These are phyloP conservation scores for Pythium biforme DNA, from an alignment of 352 stramenopile genomes.

Conservation along the genomic window DNA sequence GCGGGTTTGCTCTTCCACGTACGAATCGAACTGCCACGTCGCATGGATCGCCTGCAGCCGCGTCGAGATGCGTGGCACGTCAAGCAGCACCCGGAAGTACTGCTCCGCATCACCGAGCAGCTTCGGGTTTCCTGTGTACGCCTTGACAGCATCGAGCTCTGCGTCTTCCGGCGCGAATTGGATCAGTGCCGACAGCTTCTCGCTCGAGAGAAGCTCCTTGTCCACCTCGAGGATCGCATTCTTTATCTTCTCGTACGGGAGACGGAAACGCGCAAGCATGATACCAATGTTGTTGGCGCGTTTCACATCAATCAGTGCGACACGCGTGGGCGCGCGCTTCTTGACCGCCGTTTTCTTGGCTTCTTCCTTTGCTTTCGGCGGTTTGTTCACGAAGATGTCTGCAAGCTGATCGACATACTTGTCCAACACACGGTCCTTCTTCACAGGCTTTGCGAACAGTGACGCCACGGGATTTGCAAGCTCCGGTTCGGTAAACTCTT, in stretches of 20 bases:
- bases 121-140: slow-evolving; percentile 68
- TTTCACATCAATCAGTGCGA: slow-evolving; percentile 82
- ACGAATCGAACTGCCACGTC: slow-evolving; percentile 83
- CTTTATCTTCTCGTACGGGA: slow-evolving; percentile 78
- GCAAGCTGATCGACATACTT: slow-evolving; percentile 68
- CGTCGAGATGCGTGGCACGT: slow-evolving; percentile 56
- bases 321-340: slow-evolving; percentile 59
- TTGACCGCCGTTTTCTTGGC: slow-evolving; percentile 51
- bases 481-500: slow-evolving; percentile 37
- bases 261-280: slow-evolving; percentile 80
- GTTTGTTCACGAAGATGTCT: slow-evolving; percentile 84
- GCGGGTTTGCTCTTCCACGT: slow-evolving; percentile 73
- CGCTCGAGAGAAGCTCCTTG: slow-evolving; percentile 70
- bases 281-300: slow-evolving; percentile 87
- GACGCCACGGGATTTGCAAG: slow-evolving; percentile 32
- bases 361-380: slow-evolving; percentile 47
- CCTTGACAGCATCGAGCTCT: slow-evolving; percentile 61
- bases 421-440: slow-evolving; percentile 54
- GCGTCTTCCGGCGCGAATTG: slow-evolving; percentile 78
- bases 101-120: slow-evolving; percentile 78
- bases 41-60: slow-evolving; percentile 77
- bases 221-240: slow-evolving; percentile 77
- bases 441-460: slow-evolving; percentile 32
- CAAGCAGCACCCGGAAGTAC: slow-evolving; percentile 74
- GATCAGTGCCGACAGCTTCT: slow-evolving; percentile 69